A percentile compares a stretch with the other conserved stretches of the same genome.
These are phyloP conservation scores for Yamadazyma buinensis DNA, from an alignment of 1,139 yeast species.

Conservation along the genomic window DNA sequence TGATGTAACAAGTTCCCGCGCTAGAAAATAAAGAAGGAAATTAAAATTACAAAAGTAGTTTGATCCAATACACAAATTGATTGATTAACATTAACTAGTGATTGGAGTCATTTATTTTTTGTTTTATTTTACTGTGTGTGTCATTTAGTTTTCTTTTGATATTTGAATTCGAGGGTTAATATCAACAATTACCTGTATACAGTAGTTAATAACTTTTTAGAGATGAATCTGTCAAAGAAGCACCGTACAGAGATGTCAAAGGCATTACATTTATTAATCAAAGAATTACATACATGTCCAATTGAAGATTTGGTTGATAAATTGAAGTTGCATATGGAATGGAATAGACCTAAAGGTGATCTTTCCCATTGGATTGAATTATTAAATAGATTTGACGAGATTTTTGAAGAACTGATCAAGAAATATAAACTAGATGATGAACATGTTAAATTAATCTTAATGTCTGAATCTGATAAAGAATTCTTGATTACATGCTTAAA, in stretches of 20 bases:
- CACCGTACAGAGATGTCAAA: slow-evolving; percentile 25
- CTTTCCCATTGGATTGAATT: slow-evolving; percentile 75
- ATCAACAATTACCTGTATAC: too few relatives aligned
- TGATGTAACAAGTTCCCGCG: too few relatives aligned
- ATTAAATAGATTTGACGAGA: slow-evolving; percentile 68
- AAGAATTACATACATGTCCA: slow-evolving; percentile 27
- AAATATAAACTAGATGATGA: slow-evolving; percentile 54
- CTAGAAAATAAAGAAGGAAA: too few relatives aligned
- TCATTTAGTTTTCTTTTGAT: too few relatives aligned
- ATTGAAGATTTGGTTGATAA: slow-evolving; percentile 28
- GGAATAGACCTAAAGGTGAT: slow-evolving; percentile 74
- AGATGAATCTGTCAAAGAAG: too few relatives aligned
- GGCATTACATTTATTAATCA: slow-evolving; percentile 37
- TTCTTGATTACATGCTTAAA: slow-evolving; percentile 51
- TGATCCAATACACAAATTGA: too few relatives aligned
- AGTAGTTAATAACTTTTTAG: too few relatives aligned
- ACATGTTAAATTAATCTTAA: slow-evolving; percentile 41
- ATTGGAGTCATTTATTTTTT: too few relatives aligned
- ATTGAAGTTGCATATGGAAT: slow-evolving; percentile 29
- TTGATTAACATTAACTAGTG: too few relatives aligned
- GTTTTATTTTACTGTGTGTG: too few relatives aligned
- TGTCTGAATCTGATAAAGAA: slow-evolving; percentile 43
- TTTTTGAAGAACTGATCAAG: slow-evolving; percentile 51
- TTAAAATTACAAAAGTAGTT: too few relatives aligned
- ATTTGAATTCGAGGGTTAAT: too few relatives aligned